phyloP scores from a whole-genome alignment of 495 filamentous ascomycete genomes.

The Penicillium lagena region DNA sequence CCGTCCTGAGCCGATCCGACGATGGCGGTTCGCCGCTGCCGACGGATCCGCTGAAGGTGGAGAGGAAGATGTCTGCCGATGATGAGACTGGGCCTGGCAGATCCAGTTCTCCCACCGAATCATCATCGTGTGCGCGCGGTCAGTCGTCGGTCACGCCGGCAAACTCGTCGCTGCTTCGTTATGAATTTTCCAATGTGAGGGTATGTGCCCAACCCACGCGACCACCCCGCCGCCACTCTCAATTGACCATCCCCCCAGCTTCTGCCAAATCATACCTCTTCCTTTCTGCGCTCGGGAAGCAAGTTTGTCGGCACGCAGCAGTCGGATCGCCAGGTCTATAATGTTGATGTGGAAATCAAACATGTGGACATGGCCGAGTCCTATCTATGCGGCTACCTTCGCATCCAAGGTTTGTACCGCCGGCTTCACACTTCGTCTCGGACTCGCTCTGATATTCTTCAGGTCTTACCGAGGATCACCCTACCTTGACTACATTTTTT shows the following conservation, averaged over 20 bases:
- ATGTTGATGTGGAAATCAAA: constrained; percentile 95
- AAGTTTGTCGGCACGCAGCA: constrained; percentile 86
- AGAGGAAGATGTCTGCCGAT: constrained; percentile 27
- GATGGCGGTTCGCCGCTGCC: constrained; percentile 24
- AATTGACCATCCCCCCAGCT: constrained; percentile 22
- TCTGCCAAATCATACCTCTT: constrained; percentile 57
- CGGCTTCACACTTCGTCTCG: no score
- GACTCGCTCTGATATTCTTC: background rate
- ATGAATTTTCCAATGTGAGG: constrained; percentile 61
- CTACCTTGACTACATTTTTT: constrained; percentile 95
- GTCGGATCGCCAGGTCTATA: constrained; percentile 85
- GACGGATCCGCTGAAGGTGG: constrained; percentile 22
- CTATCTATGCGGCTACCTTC: constrained; percentile 90
- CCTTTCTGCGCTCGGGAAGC: constrained; percentile 81
- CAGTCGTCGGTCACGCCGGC: constrained; percentile 24
- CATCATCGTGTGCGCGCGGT: constrained; percentile 19
- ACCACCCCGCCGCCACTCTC: background rate
- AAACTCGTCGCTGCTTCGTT: constrained; percentile 46
- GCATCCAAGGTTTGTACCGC: constrained; percentile 75
- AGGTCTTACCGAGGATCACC: constrained; percentile 94
- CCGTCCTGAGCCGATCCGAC: constrained; percentile 25
- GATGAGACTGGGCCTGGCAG: constrained; percentile 28
- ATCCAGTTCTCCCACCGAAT: constrained; percentile 27
- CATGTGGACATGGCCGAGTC: constrained; percentile 93
- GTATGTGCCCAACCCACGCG: constrained; percentile 32